phyloP scores from a whole-genome alignment of 352 stramenopile genomes.

The Pythium oligandrum region DNA sequence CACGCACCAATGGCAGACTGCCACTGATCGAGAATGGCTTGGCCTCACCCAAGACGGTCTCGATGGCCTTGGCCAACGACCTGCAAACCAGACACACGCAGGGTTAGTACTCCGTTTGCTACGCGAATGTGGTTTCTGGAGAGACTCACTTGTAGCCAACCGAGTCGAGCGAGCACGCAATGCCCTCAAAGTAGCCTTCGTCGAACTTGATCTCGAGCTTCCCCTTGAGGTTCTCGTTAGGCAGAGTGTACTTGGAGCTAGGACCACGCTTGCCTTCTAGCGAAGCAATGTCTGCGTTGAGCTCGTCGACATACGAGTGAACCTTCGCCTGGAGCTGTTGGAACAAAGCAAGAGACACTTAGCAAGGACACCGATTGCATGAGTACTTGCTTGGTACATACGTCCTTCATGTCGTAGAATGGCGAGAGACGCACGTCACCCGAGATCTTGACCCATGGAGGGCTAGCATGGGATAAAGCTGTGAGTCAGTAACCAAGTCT shows the following conservation, averaged over 20 bases:
- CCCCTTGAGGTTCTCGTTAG: conserved; percentile 66
- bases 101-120: conserved; percentile 5
- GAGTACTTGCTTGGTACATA: conserved; percentile 22
- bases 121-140: not conserved
- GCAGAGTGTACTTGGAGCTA: conserved; percentile 90
- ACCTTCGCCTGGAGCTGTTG: conserved; percentile 65
- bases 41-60: conserved; percentile 64
- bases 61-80: conserved; percentile 73
- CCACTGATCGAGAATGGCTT: conserved; percentile 92
- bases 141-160: conserved; percentile 70
- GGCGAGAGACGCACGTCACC: conserved; percentile 89
- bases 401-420: conserved; percentile 90
- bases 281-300: conserved; percentile 82
- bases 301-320: conserved; percentile 75
- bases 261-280: conserved; percentile 81
- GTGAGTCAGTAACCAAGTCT: not conserved
- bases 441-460: conserved; percentile 86
- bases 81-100: conserved; percentile 12
- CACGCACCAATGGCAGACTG: conserved; percentile 69
- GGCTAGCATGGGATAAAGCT: conserved; percentile 36
- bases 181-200: conserved; percentile 81
- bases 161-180: conserved; percentile 90
- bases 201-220: conserved; percentile 88
- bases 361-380: conserved; percentile 1
- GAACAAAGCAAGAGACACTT: conserved; percentile 12